These are phyloP conservation scores for Lactifluus echinatus DNA, from an alignment of 768 basidiomycete genomes.

Conservation along the genomic window DNA sequence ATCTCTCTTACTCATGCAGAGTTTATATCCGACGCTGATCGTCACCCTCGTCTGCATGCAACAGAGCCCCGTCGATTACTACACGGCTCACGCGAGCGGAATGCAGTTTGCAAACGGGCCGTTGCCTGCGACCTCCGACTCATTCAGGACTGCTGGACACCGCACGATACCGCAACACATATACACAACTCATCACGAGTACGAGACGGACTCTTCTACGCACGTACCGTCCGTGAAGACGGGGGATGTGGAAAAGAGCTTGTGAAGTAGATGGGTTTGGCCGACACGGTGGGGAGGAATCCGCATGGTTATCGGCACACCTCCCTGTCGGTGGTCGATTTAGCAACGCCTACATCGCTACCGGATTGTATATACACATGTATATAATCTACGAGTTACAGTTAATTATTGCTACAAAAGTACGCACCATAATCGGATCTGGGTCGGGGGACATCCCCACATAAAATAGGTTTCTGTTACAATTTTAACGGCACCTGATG, in stretches of 20 bases:
- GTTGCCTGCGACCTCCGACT: not conserved
- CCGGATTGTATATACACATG: no score
- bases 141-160: not conserved
- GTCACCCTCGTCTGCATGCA: slow-evolving; percentile 11
- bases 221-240: slow-evolving; percentile 7
- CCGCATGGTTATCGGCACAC: no score
- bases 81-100: slow-evolving; percentile 4
- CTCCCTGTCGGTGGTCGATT: no score
- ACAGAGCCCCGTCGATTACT: slow-evolving; percentile 10
- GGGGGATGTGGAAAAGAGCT: not conserved
- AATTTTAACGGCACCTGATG: no score
- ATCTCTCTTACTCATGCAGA: not conserved
- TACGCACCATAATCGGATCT: no score
- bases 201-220: not conserved
- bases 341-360: no score
- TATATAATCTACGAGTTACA: no score
- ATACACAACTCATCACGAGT: slow-evolving; percentile 3
- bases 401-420: no score
- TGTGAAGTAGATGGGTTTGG: not conserved
- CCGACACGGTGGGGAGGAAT: no score
- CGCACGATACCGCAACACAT: not conserved
- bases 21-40: slow-evolving; percentile 11
- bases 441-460: no score
- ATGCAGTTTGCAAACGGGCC: not conserved
- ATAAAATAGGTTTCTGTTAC: no score